Evolutionary conservation across 1,284 basidiomycete species (phyloP), one percentile per base, ranked within the genome.

Genomic region (Ceratobasidium sp.): DNA sequence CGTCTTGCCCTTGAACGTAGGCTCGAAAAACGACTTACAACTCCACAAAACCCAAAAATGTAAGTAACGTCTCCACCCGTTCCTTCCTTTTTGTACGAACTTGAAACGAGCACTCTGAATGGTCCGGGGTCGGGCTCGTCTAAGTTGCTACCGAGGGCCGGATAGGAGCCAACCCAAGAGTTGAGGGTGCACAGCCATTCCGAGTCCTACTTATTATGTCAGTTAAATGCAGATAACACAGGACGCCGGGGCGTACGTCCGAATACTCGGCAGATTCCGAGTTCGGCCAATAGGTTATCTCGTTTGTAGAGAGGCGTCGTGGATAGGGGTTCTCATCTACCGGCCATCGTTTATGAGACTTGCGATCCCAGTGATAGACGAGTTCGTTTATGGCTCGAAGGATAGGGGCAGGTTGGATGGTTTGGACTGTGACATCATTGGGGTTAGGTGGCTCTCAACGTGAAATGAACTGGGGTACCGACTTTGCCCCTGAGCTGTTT

Each of bases 31-130:
- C n/a, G 14, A 41, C 57, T 39, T 59, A 59, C 57, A 3, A 59
- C 30, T 23, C 57, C 57, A 41, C 57, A 59, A 41, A 59, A 59
- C 18, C 30, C 57, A 59, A 41, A 59, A 12, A 21, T 26, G 26
- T 41, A 41, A 5, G 18, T 16, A 8, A 41, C 36, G 10, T 41
- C 57, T 16, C 57, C 57, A 3, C 57, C 57, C 26, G 52, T 55
- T 34, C 52, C 52, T 30, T 55, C 52, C 18, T 55, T 55, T 23
- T 55, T 55, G 30, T 55, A 55, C 30, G 52, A 55, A 14, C 52
- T 55, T 34, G 52, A 55, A 32, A 55, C 30, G 2, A 55, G 52
- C 1, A n/a, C 52, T 55, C 52, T 34, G 16, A 55, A 55, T 23
- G 52, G 52, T 10, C 52, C 52, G 2, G 52, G 28, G 30, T 55